phyloP scores from a whole-genome alignment of 192 early-diverging fungal species.

The Backusella luteola region DNA sequence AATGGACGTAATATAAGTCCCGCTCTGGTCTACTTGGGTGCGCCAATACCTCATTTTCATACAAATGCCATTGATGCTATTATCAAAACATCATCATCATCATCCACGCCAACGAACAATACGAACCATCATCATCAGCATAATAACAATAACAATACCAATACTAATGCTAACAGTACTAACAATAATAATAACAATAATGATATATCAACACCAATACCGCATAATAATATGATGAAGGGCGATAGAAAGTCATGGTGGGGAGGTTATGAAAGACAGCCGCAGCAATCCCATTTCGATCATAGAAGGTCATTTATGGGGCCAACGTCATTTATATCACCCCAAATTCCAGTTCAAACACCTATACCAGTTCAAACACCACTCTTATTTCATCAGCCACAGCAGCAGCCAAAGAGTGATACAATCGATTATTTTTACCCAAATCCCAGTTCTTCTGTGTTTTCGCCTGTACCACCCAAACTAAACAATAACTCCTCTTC shows the following conservation, averaged over 20 bases:
- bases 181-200: background rate
- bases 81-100: slow-evolving; percentile 7
- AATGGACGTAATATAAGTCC: slow-evolving; percentile 14
- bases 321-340: background rate
- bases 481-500: background rate
- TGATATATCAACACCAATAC: background rate
- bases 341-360: background rate
- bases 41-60: slow-evolving; percentile 21
- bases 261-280: slow-evolving; percentile 5
- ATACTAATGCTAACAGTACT: background rate
- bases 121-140: background rate
- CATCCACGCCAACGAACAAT: background rate
- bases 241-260: slow-evolving; percentile 20
- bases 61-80: slow-evolving; percentile 18
- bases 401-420: background rate
- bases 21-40: slow-evolving; percentile 6
- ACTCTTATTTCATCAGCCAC: background rate
- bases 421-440: slow-evolving; percentile 2
- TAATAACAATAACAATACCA: background rate
- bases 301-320: slow-evolving; percentile 2
- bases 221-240: background rate
- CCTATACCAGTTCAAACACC: slow-evolving; percentile 11
- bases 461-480: background rate
- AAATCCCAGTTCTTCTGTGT: background rate
- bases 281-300: background rate